A percentile compares a stretch with the other conserved stretches of the same genome.
phyloP scores from a whole-genome alignment of 2,329 filamentous ascomycete genomes.

The Trichophyton schoenleinii region DNA sequence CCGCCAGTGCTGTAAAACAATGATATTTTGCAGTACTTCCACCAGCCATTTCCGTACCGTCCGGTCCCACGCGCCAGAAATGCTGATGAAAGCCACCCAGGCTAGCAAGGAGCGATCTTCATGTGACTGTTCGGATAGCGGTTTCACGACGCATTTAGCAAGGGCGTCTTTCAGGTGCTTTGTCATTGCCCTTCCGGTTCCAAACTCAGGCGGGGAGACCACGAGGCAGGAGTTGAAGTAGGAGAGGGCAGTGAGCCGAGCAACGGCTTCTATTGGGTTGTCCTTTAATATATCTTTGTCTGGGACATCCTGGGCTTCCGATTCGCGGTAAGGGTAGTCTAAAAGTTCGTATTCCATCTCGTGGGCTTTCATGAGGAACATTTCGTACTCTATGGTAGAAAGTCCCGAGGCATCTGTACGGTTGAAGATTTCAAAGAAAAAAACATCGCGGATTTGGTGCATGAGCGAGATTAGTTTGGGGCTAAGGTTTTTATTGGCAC shows the following conservation, averaged over 20 bases:
- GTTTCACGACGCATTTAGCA: constrained; percentile 13
- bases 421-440: constrained; percentile 23
- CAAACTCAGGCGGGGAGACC: constrained; percentile 23
- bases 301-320: background rate
- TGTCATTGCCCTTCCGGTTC: constrained; percentile 24
- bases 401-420: constrained; percentile 16
- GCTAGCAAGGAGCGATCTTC: constrained; percentile 18
- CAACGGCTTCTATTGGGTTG: constrained; percentile 20
- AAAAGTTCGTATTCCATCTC: constrained; percentile 29
- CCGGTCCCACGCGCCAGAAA: constrained; percentile 21
- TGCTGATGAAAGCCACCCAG: constrained; percentile 25
- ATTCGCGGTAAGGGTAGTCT: constrained; percentile 23
- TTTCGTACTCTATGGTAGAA: constrained; percentile 19
- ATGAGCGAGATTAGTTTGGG: constrained; percentile 18
- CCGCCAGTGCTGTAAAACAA: constrained; percentile 20
- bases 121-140: constrained; percentile 11
- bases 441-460: constrained; percentile 20
- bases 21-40: constrained; percentile 17
- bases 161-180: constrained; percentile 19
- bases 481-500: constrained; percentile 21
- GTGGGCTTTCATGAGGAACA: constrained; percentile 23
- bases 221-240: constrained; percentile 24
- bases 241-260: constrained; percentile 22
- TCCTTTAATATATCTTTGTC: constrained; percentile 4
- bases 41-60: constrained; percentile 23